These are phyloP conservation scores for Lipomyces sp. DNA, from an alignment of 805 yeast species.

Conservation along the genomic window DNA sequence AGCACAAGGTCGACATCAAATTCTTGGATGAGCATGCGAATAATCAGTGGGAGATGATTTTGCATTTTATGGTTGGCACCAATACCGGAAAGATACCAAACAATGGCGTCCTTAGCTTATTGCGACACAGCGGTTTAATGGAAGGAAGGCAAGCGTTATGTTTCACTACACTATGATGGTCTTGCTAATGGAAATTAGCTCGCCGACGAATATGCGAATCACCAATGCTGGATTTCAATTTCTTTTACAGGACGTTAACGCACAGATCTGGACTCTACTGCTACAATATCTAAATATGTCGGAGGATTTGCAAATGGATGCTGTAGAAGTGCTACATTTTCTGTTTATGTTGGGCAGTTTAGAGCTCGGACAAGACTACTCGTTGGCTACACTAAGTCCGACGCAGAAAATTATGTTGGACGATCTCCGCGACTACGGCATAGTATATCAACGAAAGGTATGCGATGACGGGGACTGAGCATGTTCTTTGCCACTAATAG, in stretches of 20 bases:
- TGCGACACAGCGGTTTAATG: constrained; percentile 86
- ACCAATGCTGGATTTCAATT: constrained; percentile 95
- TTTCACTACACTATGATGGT: constrained; percentile 5
- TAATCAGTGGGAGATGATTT: constrained; percentile 89
- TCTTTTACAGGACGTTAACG: constrained; percentile 85
- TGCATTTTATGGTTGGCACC: constrained; percentile 98
- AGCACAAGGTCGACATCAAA: constrained; percentile 61
- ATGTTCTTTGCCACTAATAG: background rate
- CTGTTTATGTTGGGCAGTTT: constrained; percentile 91
- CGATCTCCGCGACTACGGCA: constrained; percentile 88
- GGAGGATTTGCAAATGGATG: constrained; percentile 85
- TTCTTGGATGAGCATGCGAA: constrained; percentile 81
- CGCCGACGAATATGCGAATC: constrained; percentile 58
- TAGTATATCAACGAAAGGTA: constrained; percentile 68
- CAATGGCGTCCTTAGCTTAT: constrained; percentile 75
- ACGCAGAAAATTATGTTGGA: constrained; percentile 87
- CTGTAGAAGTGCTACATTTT: constrained; percentile 92
- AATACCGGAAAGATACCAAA: constrained; percentile 72
- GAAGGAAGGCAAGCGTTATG: constrained; percentile 49
- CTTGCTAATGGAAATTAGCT: constrained; percentile 11
- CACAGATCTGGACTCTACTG: constrained; percentile 92
- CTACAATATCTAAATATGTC: constrained; percentile 86
- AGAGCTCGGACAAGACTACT: constrained; percentile 87
- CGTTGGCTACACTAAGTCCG: constrained; percentile 67
- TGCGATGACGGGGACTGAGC: background rate